Percentiles rank a stretch among this genome's conserved stretches.
These are phyloP conservation scores for Fonsecaea pugnacius DNA, from an alignment of 2,329 filamentous ascomycete species.

Conservation along the genomic window DNA sequence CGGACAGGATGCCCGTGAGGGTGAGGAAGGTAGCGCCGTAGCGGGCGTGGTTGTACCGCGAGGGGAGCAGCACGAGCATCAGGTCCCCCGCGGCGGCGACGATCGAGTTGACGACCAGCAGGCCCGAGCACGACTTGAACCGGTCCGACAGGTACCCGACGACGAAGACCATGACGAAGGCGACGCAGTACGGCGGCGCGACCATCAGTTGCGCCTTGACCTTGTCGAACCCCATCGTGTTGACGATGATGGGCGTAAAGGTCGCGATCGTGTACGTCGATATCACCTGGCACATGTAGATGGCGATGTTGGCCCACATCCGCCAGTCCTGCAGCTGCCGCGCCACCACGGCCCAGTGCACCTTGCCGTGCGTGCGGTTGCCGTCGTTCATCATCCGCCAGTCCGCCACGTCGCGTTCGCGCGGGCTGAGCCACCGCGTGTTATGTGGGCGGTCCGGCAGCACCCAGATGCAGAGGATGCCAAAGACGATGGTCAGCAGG, in stretches of 20 bases:
- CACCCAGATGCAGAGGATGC: slow-evolving; percentile 46
- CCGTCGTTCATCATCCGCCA: slow-evolving; percentile 27
- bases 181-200: slow-evolving; percentile 26
- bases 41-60: slow-evolving; percentile 18
- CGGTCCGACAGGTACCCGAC: slow-evolving; percentile 26
- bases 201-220: slow-evolving; percentile 28
- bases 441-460: slow-evolving; percentile 45
- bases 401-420: slow-evolving; percentile 25
- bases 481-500: slow-evolving; percentile 42
- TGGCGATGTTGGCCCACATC: slow-evolving; percentile 25
- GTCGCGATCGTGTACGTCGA: slow-evolving; percentile 28
- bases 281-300: slow-evolving; percentile 27
- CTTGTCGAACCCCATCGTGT: slow-evolving; percentile 58
- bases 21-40: slow-evolving; percentile 25
- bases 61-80: slow-evolving; percentile 22
- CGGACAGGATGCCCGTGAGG: slow-evolving; percentile 25
- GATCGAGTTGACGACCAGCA: slow-evolving; percentile 26
- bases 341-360: slow-evolving; percentile 21
- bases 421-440: slow-evolving; percentile 41
- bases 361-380: slow-evolving; percentile 28
- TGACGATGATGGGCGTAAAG: slow-evolving; percentile 27
- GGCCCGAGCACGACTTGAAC: slow-evolving; percentile 23
- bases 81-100: slow-evolving; percentile 22
- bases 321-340: slow-evolving; percentile 24
- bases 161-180: slow-evolving; percentile 27